Percentiles rank a stretch among this genome's conserved stretches.
Conservation (phyloP, 2,329 filamentous ascomycete species). For the Alternaria panax region DNA sequence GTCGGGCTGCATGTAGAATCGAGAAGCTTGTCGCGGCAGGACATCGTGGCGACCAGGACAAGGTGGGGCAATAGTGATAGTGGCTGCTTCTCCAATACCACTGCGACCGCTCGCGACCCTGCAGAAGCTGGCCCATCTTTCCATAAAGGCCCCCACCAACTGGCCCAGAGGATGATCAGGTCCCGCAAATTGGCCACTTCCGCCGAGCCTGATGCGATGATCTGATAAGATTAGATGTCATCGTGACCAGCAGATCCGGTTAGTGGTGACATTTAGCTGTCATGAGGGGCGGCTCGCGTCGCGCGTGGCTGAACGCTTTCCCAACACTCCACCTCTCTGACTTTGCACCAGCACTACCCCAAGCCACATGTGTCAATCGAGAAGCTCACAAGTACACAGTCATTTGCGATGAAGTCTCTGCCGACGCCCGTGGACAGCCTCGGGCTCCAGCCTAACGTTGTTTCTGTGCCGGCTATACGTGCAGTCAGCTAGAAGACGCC, state of each 20-base stretch:
- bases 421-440: neutral
- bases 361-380: neutral
- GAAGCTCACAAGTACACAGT: neutral
- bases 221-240: constrained; percentile 27
- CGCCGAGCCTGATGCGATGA: constrained; percentile 11
- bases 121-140: neutral
- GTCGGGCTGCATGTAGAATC: neutral
- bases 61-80: constrained; percentile 7
- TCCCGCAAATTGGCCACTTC: neutral
- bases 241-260: neutral
- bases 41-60: constrained; percentile 1
- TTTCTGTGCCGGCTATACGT: neutral
- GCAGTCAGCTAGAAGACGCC: neutral
- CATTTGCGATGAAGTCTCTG: neutral
- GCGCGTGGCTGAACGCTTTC: neutral
- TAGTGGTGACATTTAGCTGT: constrained; percentile 1
- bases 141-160: neutral
- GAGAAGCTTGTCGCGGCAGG: neutral
- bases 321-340: neutral
- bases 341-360: neutral
- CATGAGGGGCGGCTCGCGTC: neutral
- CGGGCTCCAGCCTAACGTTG: neutral
- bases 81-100: constrained; percentile 13
- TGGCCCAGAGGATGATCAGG: neutral
- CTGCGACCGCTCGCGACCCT: neutral